Evolutionary conservation across 345 rosid genomes (phyloP), one percentile per base, ranked within the genome.

Genomic region (Sonneratia alba): DNA sequence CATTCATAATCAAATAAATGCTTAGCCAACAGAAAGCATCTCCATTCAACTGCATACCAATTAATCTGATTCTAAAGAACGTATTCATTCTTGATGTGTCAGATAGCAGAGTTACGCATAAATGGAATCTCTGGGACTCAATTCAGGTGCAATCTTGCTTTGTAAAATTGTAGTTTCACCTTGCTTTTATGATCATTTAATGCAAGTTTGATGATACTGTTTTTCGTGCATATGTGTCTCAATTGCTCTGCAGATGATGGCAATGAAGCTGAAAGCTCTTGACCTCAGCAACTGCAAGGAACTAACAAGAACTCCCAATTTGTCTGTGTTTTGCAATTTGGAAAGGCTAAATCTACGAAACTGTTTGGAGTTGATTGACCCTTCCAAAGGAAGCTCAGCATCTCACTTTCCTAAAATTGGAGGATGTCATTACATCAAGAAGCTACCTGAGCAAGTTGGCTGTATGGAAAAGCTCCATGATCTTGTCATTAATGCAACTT

Each of bases 71-170:
- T 36, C 55, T 72, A 11, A 14, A 45, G 18, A 12, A 45, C 14
- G 56, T 72, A 12, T 24, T 65, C 57, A 43, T 65, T 34, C 74
- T 72, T 16, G 74, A 72, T 47, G 15, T 64, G 34, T 34, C 68
- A 14, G 4, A 38, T 10, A 72, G 59, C 59, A 7, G 38, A 6
- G 37, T 72, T 16, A 47, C 19, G 11, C 27, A 62, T 15, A 48
- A 47, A 18, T 64, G 36, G 61, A 63, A 47, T 36, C 55, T 3
- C 32, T 72, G 62, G 74, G 22, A 19, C 21, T 45, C 62, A 59
- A 71, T 71, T 27, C n/a, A 72, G 74, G 69, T 72, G 0, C n/a
- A 2, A 2, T 18, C 59, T 53, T 53, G 53, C 53, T 48, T 14
- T 36, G 21, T 12, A 10, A 11, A 8, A 55, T 57, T 40, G 9